A percentile compares a stretch with the other conserved stretches of the same genome.
Evolutionary conservation across 2,329 filamentous ascomycete species (phyloP).

Genomic region (Sclerotinia spermophila): DNA sequence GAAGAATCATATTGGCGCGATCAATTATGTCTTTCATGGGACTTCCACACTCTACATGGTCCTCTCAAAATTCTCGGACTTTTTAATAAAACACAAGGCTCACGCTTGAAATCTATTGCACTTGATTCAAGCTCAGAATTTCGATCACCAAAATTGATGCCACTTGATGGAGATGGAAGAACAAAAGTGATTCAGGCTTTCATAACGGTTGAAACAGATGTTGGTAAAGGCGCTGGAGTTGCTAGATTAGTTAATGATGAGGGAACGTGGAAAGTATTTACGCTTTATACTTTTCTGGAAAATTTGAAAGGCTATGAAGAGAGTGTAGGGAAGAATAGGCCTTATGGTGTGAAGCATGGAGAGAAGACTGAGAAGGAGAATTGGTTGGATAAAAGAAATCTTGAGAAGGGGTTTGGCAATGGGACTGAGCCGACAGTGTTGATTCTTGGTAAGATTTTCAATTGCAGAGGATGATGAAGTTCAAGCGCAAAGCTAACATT

Average conservation of each 20-base stretch:
- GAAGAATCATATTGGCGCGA: constrained; percentile 55
- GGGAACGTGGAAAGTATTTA: constrained; percentile 58
- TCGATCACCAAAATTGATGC: constrained; percentile 30
- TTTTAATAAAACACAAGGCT: constrained; percentile 30
- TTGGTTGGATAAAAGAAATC: constrained; percentile 53
- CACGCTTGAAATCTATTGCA: constrained; percentile 38
- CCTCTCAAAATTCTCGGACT: constrained; percentile 38
- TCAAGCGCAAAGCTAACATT: constrained; percentile 46
- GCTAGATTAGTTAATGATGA: constrained; percentile 45
- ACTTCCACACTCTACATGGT: constrained; percentile 50
- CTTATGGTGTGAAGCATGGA: constrained; percentile 55
- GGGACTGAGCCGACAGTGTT: constrained; percentile 49
- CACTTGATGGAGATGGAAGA: constrained; percentile 46
- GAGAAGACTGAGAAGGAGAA: constrained; percentile 51
- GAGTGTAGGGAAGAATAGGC: constrained; percentile 44
- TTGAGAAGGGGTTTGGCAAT: constrained; percentile 45
- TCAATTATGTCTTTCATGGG: constrained; percentile 54
- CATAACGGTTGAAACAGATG: constrained; percentile 49
- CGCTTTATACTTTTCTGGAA: constrained; percentile 57
- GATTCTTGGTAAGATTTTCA: constrained; percentile 50
- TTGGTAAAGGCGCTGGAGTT: constrained; percentile 55
- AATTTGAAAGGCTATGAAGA: constrained; percentile 55
- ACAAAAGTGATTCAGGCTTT: constrained; percentile 54
- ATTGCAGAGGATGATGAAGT: neutral
- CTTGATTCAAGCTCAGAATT: constrained; percentile 34